Evolutionary conservation across 371 early-diverging fungal species (phyloP), one percentile per base, ranked within the genome.

Genomic region (Mucor sp.): DNA sequence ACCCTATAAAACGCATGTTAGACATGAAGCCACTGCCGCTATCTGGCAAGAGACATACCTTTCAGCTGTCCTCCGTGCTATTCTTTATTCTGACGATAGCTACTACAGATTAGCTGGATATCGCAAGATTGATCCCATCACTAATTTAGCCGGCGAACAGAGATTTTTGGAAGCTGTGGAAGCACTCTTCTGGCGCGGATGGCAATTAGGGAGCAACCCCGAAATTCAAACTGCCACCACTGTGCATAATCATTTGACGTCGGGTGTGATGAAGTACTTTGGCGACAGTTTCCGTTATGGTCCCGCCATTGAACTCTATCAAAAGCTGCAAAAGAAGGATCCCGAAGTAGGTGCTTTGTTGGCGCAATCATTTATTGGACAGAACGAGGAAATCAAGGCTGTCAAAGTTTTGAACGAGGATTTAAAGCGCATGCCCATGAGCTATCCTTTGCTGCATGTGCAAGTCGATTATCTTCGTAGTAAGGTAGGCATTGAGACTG

Each of bases 141-240:
- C 92, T 0, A 91, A 85, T 27, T 68, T 88, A 1, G 83, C 81
- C 19, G 83, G 88, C 4, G 97, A 97, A 77, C 78, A 79, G 44
- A 79, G 88, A 67, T 94, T 97, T 66, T 81, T 97, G 59, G 96
- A 96, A 65, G 91, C 93, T 0, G 92, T 93, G 0, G 83, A 86
- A 65, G 82, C 84, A n/a, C 78, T 94, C 67, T 97, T 95, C 71
- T 94, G 90, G 89, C 87, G 89, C 73, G 92, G 95, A 32, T 96
- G 95, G 95, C 92, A 92, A 71, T 85, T 98, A n/a, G 98, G 98
- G n/a, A 93, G 94, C 50, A 92, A 90, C 35, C 90, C 96, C 11
- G 95, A 95, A 67, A 91, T 95, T 56, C 97, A 97, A 72, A 89
- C 94, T 27, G 94, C 97, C 3, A 95, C 97, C 11, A 82, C 86